Percentiles rank a stretch among this genome's conserved stretches.
Conservation (phyloP, 2,329 filamentous ascomycete species). For the Rhexocercosporidium sp. region DNA sequence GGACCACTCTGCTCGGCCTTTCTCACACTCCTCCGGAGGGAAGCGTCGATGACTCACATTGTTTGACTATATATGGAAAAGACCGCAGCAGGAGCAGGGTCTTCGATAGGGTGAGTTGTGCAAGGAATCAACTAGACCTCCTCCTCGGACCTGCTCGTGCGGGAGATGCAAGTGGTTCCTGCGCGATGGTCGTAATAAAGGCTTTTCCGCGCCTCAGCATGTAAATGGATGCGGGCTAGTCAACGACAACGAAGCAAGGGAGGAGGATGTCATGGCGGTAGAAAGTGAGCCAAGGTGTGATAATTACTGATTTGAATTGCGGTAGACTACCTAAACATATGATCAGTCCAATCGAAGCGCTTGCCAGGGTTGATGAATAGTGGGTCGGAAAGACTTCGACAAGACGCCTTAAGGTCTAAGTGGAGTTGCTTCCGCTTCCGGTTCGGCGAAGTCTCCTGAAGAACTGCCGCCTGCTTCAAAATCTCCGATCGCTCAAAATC, state of each 20-base stretch:
- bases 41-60: neutral
- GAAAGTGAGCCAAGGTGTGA: neutral
- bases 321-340: neutral
- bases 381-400: too few relatives aligned
- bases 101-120: too few relatives aligned
- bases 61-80: neutral
- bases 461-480: too few relatives aligned
- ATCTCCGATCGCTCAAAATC: too few relatives aligned
- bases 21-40: neutral
- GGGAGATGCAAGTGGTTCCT: too few relatives aligned
- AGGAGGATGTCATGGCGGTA: neutral
- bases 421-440: too few relatives aligned
- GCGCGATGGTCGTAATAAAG: neutral
- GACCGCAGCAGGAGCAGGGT: neutral
- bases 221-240: neutral
- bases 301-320: neutral
- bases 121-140: too few relatives aligned
- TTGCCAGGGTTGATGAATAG: neutral
- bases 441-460: too few relatives aligned
- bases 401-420: too few relatives aligned
- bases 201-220: neutral
- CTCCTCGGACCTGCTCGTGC: too few relatives aligned
- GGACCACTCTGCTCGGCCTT: neutral
- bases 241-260: neutral
- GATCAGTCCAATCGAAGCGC: neutral